Percentiles rank a stretch among this genome's conserved stretches.
Conservation (phyloP, 2,329 filamentous ascomycete genomes). For the Monosporascus sp. region DNA sequence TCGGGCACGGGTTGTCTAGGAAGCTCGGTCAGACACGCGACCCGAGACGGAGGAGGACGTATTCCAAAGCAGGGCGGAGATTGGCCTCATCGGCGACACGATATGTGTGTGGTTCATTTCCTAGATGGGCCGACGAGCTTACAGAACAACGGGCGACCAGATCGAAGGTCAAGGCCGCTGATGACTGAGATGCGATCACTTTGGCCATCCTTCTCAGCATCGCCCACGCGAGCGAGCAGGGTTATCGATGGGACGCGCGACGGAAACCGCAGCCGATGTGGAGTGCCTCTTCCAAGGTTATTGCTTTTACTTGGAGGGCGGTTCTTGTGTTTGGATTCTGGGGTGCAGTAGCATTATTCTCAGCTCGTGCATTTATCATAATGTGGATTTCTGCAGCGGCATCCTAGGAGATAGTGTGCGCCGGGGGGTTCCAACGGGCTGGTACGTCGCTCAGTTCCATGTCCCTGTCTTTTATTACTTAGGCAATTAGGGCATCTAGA, state of each 20-base stretch:
- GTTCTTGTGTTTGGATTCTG: not conserved
- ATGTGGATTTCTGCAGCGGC: no score
- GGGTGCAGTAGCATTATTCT: not conserved
- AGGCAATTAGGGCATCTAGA: no score
- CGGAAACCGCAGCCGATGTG: not conserved
- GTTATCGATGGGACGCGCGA: not conserved
- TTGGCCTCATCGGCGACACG: not conserved
- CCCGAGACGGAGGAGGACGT: not conserved
- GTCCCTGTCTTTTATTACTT: no score
- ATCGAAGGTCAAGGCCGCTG: constrained; percentile 71
- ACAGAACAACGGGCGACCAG: constrained; percentile 76
- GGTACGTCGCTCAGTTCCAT: no score
- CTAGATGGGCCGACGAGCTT: constrained; percentile 30
- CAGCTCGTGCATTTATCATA: no score
- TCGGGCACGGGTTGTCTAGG: constrained; percentile 86
- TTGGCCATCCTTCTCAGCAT: constrained; percentile 41
- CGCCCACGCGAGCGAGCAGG: not conserved
- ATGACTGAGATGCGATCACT: constrained; percentile 43
- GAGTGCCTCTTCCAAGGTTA: not conserved
- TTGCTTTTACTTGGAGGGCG: not conserved
- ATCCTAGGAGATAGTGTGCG: no score
- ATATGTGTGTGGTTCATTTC: no score
- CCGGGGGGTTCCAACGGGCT: no score
- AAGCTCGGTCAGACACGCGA: constrained; percentile 6
- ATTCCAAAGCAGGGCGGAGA: not conserved